These are phyloP conservation scores for Fomitopsis betulina DNA, from an alignment of 1,284 basidiomycete genomes.

Conservation along the genomic window DNA sequence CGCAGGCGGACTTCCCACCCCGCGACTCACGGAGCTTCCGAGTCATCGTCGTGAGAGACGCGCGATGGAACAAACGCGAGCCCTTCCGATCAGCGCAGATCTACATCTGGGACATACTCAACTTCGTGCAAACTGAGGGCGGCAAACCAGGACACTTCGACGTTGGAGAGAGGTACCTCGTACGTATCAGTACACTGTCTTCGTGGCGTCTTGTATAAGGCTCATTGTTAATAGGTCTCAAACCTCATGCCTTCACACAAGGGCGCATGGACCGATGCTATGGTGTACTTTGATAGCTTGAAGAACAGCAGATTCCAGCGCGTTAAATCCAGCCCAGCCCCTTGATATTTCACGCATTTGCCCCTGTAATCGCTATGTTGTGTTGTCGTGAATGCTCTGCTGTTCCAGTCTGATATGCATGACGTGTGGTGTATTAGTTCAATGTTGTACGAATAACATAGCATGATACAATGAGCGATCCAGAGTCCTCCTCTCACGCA, in stretches of 20 bases:
- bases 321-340: conserved; percentile 3
- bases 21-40: conserved; percentile 81
- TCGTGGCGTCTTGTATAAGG: neutral
- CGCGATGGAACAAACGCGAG: conserved; percentile 45
- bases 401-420: neutral
- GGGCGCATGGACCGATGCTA: conserved; percentile 24
- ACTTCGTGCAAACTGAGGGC: conserved; percentile 46
- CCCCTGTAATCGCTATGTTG: neutral
- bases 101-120: conserved; percentile 80
- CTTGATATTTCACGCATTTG: neutral
- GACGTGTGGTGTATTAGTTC: neutral
- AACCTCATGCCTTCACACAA: conserved; percentile 24
- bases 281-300: conserved; percentile 23
- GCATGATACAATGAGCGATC: neutral
- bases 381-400: neutral
- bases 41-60: conserved; percentile 74
- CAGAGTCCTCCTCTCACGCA: conserved; percentile 1
- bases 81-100: conserved; percentile 64
- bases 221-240: conserved; percentile 17
- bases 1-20: conserved; percentile 66
- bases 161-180: conserved; percentile 69
- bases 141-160: conserved; percentile 50
- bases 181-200: conserved; percentile 28
- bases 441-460: conserved; percentile 1
- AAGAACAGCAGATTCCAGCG: conserved; percentile 22